These are phyloP conservation scores for Ajuga reptans DNA, from an alignment of 305 asterid species.

Conservation along the genomic window DNA sequence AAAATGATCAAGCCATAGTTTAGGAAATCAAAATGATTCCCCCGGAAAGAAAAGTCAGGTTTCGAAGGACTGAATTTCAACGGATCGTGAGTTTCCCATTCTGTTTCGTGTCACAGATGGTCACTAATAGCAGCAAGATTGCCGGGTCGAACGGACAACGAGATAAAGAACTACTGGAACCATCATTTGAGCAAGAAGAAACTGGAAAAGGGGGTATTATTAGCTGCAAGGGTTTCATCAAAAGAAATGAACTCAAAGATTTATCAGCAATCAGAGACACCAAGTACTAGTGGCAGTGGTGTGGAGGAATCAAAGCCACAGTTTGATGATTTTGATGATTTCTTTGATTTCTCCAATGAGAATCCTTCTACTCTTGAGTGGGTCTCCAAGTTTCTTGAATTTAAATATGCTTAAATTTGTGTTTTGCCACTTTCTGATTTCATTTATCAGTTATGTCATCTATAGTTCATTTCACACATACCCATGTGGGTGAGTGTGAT, in stretches of 20 bases:
- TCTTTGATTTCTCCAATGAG: constrained; percentile 55
- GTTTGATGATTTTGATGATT: constrained; percentile 34
- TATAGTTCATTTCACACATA: not conserved
- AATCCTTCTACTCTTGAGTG: constrained; percentile 48
- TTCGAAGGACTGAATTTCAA: not conserved
- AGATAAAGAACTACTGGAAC: constrained; percentile 62
- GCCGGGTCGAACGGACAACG: constrained; percentile 59
- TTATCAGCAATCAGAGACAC: constrained; percentile 14
- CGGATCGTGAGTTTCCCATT: too few relatives aligned
- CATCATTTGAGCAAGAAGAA: constrained; percentile 51
- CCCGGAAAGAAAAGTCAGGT: too few relatives aligned
- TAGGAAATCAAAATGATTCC: not conserved
- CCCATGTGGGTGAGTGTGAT: not conserved
- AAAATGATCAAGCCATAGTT: too few relatives aligned
- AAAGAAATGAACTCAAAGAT: constrained; percentile 23
- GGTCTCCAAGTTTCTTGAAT: constrained; percentile 38
- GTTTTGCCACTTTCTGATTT: too few relatives aligned
- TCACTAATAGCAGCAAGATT: constrained; percentile 52
- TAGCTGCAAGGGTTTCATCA: constrained; percentile 25
- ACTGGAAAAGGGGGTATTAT: constrained; percentile 16
- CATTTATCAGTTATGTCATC: too few relatives aligned
- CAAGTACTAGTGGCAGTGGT: constrained; percentile 19
- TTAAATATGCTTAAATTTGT: not conserved
- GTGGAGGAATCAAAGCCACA: constrained; percentile 21
- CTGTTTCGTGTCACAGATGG: constrained; percentile 32